Evolutionary conservation across 139 green algal species (phyloP), one percentile per base, ranked within the genome.

Genomic region (Coelastrella sp.): DNA sequence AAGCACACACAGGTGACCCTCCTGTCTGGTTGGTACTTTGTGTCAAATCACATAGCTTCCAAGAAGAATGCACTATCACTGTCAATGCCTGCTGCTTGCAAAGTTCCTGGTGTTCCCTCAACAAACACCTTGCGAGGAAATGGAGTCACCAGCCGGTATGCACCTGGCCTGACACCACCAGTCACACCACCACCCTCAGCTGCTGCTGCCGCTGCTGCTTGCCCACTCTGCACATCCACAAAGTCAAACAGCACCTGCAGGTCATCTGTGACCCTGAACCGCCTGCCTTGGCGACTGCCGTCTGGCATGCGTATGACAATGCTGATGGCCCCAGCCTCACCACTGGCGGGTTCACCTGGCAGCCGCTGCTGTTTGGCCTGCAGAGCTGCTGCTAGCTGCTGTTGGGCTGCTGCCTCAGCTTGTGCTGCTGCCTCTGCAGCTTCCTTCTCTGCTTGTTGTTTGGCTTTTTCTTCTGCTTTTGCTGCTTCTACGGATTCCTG

Each of bases 241-340:
- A 92, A 97, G 73, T 96, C 92, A 81, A 97, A 98, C 30, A 96
- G 60, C 19, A 87, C 62, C 43, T 81, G 76, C 75, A 95, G 34
- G 0, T 32, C 40, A 78, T 95, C 87, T 3, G 21, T 38, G 11
- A 50, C 67, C 11, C 66, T 34, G 87, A 97, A 97, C 64, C 94
- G 89, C 23, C 94, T 87, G 11, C 69, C 76, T 51, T 91, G 85
- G 40, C 94, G 84, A 37, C 53, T 88, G 40, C 94, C 94, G 53
- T 90, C 82, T 8, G 93, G 94, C 86, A 96, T 57, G 27, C 94
- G 89, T 23, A 96, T 87, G 51, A 92, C 76, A 41, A 96, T 21
- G 2, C 71, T 83, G 6, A 96, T 37, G 0, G 63, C 76, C 0
- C 89, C 91, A 6, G 68, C 1, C 11, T 89, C 71, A 2, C 83